Evolutionary conservation across 495 filamentous ascomycete genomes (phyloP), one percentile per base, ranked within the genome.

Genomic region (Aspergillus coremiiformis): DNA sequence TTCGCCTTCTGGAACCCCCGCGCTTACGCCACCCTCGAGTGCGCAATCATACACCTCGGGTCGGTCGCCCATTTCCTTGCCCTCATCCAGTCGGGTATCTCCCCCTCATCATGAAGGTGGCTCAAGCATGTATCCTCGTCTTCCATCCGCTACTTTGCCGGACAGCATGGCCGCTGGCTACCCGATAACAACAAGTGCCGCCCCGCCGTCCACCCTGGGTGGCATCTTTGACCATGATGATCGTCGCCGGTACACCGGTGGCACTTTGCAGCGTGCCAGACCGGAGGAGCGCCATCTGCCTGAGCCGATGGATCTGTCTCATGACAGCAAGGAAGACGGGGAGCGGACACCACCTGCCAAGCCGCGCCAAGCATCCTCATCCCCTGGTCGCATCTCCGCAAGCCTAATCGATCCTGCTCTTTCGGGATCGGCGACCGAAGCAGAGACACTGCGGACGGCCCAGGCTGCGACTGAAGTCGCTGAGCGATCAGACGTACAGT

Each of bases 21-120:
- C 87, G 0, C 77, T 96, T 61, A 96, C 92, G 0, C 93, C 93
- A 7, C 87, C 91, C 1, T 91, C 88, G n/a, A 90, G 85, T 61
- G 79, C 82, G 14, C 78, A 89, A 63, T 91, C 87, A 0, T 93
- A 95, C 69, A 85, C 82, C 19, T 90, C 89, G 0, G 83, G 84
- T 49, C 89, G 93, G 62, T 96, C 92, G 4, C 92, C 93, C 0
- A 78, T 76, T 59, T 83, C 86, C 21, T 73, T 87, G 21, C 61
- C 82, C 60, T 53, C 72, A 56, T 53, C 63, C 59, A 63, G 76
- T 65, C 81, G 76, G 57, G 78, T 88, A 65, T 88, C 78, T 52
- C 86, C 78, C 50, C 86, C 79, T 20, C 77, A 75, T 23, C 82
- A 79, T 51, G 82, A 79, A 44, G 81, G 80, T 57, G 79, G 78